These are phyloP conservation scores for Pichia sp. DNA, from an alignment of 1,139 yeast species.

Conservation along the genomic window DNA sequence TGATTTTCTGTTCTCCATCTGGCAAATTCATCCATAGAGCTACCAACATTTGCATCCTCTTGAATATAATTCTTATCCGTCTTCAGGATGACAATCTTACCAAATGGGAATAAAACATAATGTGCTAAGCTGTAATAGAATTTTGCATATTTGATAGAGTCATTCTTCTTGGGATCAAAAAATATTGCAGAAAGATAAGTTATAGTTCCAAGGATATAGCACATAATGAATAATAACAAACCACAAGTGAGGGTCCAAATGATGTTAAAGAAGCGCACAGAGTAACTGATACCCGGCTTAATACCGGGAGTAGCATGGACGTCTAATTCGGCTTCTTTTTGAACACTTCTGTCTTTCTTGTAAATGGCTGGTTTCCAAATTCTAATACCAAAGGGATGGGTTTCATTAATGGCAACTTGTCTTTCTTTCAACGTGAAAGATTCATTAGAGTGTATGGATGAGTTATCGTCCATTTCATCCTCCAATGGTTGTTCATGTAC, in stretches of 20 bases:
- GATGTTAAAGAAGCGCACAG: constrained; percentile 65
- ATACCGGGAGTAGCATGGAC: constrained; percentile 64
- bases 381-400: constrained; percentile 97
- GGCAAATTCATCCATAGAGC: constrained; percentile 76
- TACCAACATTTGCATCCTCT: constrained; percentile 88
- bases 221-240: constrained; percentile 44
- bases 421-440: constrained; percentile 87
- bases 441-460: constrained; percentile 57
- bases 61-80: constrained; percentile 74
- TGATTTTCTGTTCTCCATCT: constrained; percentile 76
- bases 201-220: constrained; percentile 38
- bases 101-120: constrained; percentile 80
- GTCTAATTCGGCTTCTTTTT: constrained; percentile 86
- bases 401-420: constrained; percentile 91
- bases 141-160: constrained; percentile 51
- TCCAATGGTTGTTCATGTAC: constrained; percentile 15
- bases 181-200: constrained; percentile 39
- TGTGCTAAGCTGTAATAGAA: constrained; percentile 57
- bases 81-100: constrained; percentile 73
- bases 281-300: constrained; percentile 46
- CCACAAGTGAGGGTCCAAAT: constrained; percentile 77
- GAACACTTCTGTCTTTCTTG: constrained; percentile 88
- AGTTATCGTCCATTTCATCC: constrained; percentile 27
- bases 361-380: constrained; percentile 98
- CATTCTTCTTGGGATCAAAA: constrained; percentile 24